Base-by-base conservation (phyloP, 192 early-diverging fungal genomes). In the Spizellomyces punctatus region DNA sequence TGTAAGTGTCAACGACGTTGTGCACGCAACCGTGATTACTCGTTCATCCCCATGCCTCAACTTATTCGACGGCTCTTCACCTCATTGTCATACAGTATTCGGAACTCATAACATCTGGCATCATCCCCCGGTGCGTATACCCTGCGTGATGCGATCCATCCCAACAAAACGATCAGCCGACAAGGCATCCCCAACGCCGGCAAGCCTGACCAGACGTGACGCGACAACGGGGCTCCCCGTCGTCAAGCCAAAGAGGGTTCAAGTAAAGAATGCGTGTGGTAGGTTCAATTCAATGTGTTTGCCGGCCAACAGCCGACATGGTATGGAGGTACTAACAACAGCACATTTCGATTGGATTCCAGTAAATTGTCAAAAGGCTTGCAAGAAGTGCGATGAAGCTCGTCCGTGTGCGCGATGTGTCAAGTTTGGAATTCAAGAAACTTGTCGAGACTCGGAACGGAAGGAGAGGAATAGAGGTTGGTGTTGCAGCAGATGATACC, bases 361-460 rank as follows among this genome's bases (percentile, higher is more conserved):
- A 76, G 69, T 91, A 44, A 91, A 95, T 66, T 96, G 94, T 65
- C 91, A 93, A 79, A 89, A 90, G 49, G 89, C 93, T 0, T 94
- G 93, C 79, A 98, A 98, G 78, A 96, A 95, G 77, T 96, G 95
- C 76, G 94, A 93, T 69, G 88, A 90, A 61, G 88, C 75, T n/a
- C 76, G 94, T 58, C 95, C 94, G 4, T 96, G 95, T 72, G 75
- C 78, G 72, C 86, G 94, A 6, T 98, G 95, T 72, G 73, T 91
- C 55, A 89, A 90, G 68, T 89, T 90, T 61, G 84, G 85, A 41
- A 74, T 95, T 16, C 81, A 81, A 0, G 87, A 85, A 22, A 83
- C 88, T 5, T 94, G 94, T 70, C 82, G 85, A 0, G 88, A 94
- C 76, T 93, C 91, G 9, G 86, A 87, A 43, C 85, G 94, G 48